Evolutionary conservation across 805 yeast genomes (phyloP).

Genomic region (Candida arabinofermentans): DNA sequence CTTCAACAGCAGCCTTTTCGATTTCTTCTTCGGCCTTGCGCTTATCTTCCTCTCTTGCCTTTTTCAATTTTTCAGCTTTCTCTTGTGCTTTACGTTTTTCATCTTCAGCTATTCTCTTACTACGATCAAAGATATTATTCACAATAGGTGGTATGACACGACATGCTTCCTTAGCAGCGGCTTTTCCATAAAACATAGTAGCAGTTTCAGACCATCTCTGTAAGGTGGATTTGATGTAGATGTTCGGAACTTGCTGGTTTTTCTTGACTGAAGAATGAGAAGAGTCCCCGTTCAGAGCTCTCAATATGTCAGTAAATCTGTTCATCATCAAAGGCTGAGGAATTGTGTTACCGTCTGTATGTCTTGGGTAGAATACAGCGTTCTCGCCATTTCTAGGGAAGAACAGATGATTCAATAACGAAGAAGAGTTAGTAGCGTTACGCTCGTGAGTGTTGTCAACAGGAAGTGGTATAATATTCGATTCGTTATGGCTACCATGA

Average conservation of each 20-base stretch:
- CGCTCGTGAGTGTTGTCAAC: constrained; percentile 6
- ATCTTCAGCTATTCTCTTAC: constrained; percentile 35
- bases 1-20: constrained; percentile 28
- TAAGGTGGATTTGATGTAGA: constrained; percentile 35
- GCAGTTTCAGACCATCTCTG: constrained; percentile 68
- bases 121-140: constrained; percentile 44
- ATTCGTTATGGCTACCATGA: constrained; percentile 6
- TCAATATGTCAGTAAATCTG: constrained; percentile 15
- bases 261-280: constrained; percentile 8
- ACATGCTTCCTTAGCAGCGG: constrained; percentile 29
- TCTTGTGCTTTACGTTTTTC: constrained; percentile 27
- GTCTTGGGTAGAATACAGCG: background rate
- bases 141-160: constrained; percentile 41
- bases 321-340: constrained; percentile 14
- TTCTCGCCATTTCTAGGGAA: constrained; percentile 11
- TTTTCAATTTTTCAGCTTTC: constrained; percentile 26
- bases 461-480: constrained; percentile 9
- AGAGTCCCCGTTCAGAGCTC: constrained; percentile 16
- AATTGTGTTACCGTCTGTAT: constrained; percentile 9
- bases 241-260: constrained; percentile 18
- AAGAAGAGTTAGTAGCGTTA: constrained; percentile 7
- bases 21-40: constrained; percentile 30
- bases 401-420: constrained; percentile 10
- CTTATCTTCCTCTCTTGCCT: constrained; percentile 25
- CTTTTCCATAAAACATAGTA: constrained; percentile 45